These are phyloP conservation scores for Oryza meyeriana DNA, from an alignment of 176 grass and related monocot species.

Conservation along the genomic window DNA sequence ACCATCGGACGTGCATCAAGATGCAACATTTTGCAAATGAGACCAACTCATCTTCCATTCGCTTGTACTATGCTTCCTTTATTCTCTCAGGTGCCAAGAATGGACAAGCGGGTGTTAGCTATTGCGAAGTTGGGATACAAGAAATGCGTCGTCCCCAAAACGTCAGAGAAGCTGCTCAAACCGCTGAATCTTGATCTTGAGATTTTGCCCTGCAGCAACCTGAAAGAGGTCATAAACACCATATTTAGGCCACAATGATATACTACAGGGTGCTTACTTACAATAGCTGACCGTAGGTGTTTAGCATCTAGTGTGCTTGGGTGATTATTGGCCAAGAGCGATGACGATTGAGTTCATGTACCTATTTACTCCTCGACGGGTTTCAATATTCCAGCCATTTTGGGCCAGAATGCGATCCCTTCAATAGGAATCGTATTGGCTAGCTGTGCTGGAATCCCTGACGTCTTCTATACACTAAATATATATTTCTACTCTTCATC, in stretches of 20 bases:
- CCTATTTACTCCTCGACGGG: background rate
- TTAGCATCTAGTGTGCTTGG: background rate
- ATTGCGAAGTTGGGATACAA: slow-evolving; percentile 76
- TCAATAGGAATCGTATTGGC: background rate
- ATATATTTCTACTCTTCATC: background rate
- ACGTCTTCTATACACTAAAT: background rate
- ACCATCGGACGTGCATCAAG: background rate
- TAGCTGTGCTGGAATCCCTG: background rate
- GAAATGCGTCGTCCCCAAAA: slow-evolving; percentile 73
- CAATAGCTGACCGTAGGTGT: slow-evolving; percentile 21
- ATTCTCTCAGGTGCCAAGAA: slow-evolving; percentile 72
- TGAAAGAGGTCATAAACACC: slow-evolving; percentile 79
- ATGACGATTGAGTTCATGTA: slow-evolving; percentile 4
- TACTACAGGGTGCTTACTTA: background rate
- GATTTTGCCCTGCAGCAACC: slow-evolving; percentile 72
- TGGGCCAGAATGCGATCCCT: background rate
- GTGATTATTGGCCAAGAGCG: background rate
- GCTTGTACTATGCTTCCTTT: background rate
- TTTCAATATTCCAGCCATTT: background rate
- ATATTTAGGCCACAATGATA: slow-evolving; percentile 43
- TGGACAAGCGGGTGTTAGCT: slow-evolving; percentile 81
- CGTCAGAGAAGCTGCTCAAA: slow-evolving; percentile 51
- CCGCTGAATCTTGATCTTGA: slow-evolving; percentile 45
- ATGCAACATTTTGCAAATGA: too few relatives aligned
- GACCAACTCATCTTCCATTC: background rate